phyloP scores from a whole-genome alignment of 2,329 filamentous ascomycete species.

The Westerdykella aurantiaca region DNA sequence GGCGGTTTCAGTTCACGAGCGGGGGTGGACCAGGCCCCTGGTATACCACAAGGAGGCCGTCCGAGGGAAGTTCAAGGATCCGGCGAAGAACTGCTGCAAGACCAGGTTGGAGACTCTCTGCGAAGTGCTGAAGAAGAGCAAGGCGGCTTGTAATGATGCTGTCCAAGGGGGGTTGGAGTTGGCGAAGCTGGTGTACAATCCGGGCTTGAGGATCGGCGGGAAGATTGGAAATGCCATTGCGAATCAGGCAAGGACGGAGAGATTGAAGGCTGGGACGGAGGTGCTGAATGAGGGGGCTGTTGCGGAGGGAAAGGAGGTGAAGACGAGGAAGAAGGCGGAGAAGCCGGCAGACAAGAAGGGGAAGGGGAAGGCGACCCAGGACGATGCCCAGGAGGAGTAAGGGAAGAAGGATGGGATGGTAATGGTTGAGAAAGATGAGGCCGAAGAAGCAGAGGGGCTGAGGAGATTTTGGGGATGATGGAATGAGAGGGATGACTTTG shows the following conservation, averaged over 20 bases:
- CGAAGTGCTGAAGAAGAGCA: slow-evolving; percentile 12
- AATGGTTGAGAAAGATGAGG: too few relatives aligned
- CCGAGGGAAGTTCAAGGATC: slow-evolving; percentile 20
- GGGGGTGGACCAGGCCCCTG: slow-evolving; percentile 15
- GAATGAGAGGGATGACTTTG: too few relatives aligned
- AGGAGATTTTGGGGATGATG: too few relatives aligned
- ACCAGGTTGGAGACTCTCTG: slow-evolving; percentile 19
- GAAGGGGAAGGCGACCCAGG: too few relatives aligned
- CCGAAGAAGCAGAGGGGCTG: too few relatives aligned
- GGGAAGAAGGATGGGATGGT: too few relatives aligned
- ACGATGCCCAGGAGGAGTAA: too few relatives aligned
- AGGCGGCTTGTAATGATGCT: slow-evolving; percentile 25
- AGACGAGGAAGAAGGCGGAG: too few relatives aligned
- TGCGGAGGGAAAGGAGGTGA: slow-evolving; percentile 1
- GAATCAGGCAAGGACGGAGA: slow-evolving; percentile 14
- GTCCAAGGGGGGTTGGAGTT: slow-evolving; percentile 21
- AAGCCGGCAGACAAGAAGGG: too few relatives aligned
- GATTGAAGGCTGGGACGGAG: slow-evolving; percentile 1
- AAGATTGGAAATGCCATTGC: slow-evolving; percentile 23
- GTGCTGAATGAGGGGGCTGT: neutral
- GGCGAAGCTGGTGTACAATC: slow-evolving; percentile 22
- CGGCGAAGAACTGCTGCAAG: slow-evolving; percentile 13
- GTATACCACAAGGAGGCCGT: slow-evolving; percentile 22
- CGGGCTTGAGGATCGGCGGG: slow-evolving; percentile 12
- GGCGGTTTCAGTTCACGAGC: slow-evolving; percentile 19